These are phyloP conservation scores for Kurtzmaniella cleridarum DNA, from an alignment of 805 yeast species.

Conservation along the genomic window DNA sequence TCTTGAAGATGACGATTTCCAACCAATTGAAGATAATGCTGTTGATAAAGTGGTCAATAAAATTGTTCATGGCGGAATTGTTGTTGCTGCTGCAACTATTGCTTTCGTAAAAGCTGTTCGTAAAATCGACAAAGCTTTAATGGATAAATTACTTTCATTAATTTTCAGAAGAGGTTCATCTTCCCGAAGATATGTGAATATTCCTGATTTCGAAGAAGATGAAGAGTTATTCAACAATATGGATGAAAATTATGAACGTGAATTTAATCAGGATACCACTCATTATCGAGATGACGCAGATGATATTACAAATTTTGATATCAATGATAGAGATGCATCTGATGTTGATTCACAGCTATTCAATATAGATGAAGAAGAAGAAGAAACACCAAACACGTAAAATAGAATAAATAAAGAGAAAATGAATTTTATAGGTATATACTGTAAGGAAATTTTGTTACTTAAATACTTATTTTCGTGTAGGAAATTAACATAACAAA, in stretches of 20 bases:
- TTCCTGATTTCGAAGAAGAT: slow-evolving; percentile 35
- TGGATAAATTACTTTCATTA: slow-evolving; percentile 24
- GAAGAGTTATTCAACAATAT: slow-evolving; percentile 38
- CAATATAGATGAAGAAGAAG: slow-evolving; percentile 25
- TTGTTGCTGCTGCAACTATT: slow-evolving; percentile 35
- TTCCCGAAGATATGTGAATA: slow-evolving; percentile 34
- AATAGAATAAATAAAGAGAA: not conserved
- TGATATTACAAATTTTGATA: slow-evolving; percentile 15
- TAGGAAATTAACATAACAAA: no score
- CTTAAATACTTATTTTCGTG: no score
- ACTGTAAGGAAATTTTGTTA: no score
- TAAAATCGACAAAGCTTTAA: slow-evolving; percentile 26
- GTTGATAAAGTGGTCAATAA: slow-evolving; percentile 56
- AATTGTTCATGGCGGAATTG: slow-evolving; percentile 55
- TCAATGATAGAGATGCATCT: slow-evolving; percentile 11
- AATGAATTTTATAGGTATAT: not conserved
- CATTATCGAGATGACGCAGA: slow-evolving; percentile 13
- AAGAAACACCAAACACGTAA: slow-evolving; percentile 10
- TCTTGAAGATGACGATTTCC: slow-evolving; percentile 54
- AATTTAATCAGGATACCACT: slow-evolving; percentile 24
- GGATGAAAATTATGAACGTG: slow-evolving; percentile 37
- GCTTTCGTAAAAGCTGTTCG: slow-evolving; percentile 29
- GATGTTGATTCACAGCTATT: slow-evolving; percentile 23
- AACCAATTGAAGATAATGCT: slow-evolving; percentile 57
- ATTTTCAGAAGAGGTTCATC: slow-evolving; percentile 36